phyloP scores from a whole-genome alignment of 768 basidiomycete species.

The Hortiboletus campestris region DNA sequence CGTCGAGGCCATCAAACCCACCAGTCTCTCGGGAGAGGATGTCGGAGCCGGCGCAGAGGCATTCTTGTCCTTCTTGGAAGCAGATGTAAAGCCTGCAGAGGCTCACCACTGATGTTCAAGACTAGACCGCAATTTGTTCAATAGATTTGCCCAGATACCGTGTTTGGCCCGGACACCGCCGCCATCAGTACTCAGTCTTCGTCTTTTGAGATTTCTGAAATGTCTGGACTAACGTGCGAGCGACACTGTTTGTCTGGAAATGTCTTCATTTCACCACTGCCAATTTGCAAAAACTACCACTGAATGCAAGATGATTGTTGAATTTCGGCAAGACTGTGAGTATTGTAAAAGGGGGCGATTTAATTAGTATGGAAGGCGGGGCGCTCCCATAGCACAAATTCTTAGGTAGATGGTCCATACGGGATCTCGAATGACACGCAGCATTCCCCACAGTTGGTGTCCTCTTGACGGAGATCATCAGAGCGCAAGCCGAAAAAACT shows the following conservation, averaged over 20 bases:
- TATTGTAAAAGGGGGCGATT: too few species aligned
- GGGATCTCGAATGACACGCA: too few species aligned
- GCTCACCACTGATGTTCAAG: constrained; percentile 46
- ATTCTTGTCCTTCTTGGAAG: constrained; percentile 79
- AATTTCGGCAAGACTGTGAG: not conserved
- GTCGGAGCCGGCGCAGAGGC: constrained; percentile 57
- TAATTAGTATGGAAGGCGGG: too few species aligned
- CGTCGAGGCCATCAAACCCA: constrained; percentile 35
- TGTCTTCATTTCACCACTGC: not conserved
- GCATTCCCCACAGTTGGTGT: too few species aligned
- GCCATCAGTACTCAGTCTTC: not conserved
- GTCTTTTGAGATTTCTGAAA: not conserved
- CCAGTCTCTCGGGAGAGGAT: constrained; percentile 20
- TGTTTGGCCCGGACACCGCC: not conserved
- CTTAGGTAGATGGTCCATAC: too few species aligned
- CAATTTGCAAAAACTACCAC: not conserved
- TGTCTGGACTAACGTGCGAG: not conserved
- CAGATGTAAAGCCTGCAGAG: constrained; percentile 68
- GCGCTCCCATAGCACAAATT: too few species aligned
- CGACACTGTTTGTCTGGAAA: not conserved
- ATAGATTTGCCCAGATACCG: constrained; percentile 15
- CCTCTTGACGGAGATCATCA: too few species aligned
- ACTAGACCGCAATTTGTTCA: constrained; percentile 6
- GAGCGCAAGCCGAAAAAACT: too few species aligned
- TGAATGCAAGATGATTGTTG: not conserved